Evolutionary conservation across 768 basidiomycete genomes (phyloP), one percentile per base, ranked within the genome.

Genomic region (Mycena haematopus): DNA sequence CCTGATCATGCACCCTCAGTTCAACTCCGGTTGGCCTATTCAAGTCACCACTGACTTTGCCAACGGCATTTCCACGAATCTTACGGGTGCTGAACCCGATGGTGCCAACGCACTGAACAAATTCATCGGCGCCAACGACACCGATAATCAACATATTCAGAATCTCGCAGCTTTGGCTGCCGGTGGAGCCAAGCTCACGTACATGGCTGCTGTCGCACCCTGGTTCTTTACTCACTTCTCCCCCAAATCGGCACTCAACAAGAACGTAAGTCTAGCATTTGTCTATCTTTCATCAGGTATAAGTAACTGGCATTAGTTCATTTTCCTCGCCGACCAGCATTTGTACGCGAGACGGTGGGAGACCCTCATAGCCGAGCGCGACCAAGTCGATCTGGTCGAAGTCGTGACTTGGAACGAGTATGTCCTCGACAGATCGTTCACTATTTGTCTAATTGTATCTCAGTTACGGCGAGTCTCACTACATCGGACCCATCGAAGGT

Each of bases 141-240:
- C 80, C 25, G 92, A 93, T 63, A 71, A 74, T 2, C 69, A 81
- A 25, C 88, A 91, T 70, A 75, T 90, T 52, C 68, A 76, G 21
- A 77, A 74, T 3, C 76, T 87, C 58, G 54, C 68, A 13, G 65
- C 73, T 11, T 70, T 82, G 44, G 44, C 70, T 17, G 62, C 63
- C 9, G 56, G 65, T 14, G 47, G 38, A 62, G 70, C 31, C 68
- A 60, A 17, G 68, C 53, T 29, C 75, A 75, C 72, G 5, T 84
- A 82, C 66, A 82, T 79, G 79, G 84, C 76, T 7, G 77, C 88
- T 15, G 85, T 87, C 29, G 86, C 89, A 13, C 88, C 91, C 15
- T 87, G 88, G 84, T 93, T 93, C 78, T 92, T 90, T 73, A 90
- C 91, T 3, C 90, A 93, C 71, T 92, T 91, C 70, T 80, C 85